phyloP scores from a whole-genome alignment of 2,329 filamentous ascomycete species.

The Claviceps sorghi region DNA sequence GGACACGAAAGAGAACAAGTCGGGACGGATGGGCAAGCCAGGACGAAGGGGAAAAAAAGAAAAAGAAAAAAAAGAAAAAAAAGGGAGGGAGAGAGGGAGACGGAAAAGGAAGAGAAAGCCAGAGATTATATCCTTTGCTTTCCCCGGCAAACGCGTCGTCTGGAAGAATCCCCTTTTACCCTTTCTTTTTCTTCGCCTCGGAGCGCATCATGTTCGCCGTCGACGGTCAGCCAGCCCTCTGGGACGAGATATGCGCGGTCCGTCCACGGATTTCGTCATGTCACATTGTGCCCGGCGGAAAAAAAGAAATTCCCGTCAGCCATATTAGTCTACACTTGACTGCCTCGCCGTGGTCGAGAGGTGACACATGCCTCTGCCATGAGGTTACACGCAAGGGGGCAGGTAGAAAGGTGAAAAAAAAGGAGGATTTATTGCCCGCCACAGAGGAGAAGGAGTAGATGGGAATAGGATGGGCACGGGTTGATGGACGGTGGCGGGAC shows the following conservation, averaged over 20 bases:
- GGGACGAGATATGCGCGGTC: background rate
- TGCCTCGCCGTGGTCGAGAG: background rate
- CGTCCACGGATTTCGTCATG: background rate
- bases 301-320: background rate
- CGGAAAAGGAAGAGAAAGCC: background rate
- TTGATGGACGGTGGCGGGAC: background rate
- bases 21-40: too few species aligned
- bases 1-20: background rate
- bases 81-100: background rate
- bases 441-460: background rate
- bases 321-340: background rate
- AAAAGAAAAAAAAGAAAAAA: background rate
- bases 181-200: background rate
- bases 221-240: background rate
- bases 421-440: background rate
- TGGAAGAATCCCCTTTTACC: background rate
- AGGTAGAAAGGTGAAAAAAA: background rate
- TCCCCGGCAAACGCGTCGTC: too few species aligned
- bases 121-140: background rate
- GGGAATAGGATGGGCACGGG: background rate
- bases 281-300: background rate
- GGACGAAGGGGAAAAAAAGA: background rate
- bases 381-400: constrained; percentile 1
- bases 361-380: background rate
- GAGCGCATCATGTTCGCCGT: background rate